Evolutionary conservation across 176 grass and related monocot species (phyloP).

Genomic region (Ensete ventricosum): DNA sequence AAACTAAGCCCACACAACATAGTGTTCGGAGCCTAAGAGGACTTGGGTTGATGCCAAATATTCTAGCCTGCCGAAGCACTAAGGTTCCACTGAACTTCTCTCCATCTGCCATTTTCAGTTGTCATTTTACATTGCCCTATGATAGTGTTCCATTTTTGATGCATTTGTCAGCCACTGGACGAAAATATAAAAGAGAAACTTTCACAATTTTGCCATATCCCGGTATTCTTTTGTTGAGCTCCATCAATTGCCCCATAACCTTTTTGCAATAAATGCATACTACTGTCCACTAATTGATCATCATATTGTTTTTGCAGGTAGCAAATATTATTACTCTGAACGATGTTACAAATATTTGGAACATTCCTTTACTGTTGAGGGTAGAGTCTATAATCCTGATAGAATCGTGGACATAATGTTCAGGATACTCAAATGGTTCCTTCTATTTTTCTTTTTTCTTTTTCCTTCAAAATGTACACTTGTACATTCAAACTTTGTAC

Average conservation of each 20-base stretch:
- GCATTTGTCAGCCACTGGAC: conserved; percentile 50
- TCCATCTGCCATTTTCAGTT: background rate
- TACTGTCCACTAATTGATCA: too few relatives aligned
- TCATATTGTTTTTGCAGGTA: conserved; percentile 33
- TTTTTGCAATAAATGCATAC: background rate
- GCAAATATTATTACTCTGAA: conserved; percentile 67
- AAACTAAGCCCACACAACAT: conserved; percentile 97
- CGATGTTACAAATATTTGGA: conserved; percentile 97
- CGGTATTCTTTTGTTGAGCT: conserved; percentile 35
- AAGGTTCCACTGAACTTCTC: conserved; percentile 31
- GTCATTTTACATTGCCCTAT: conserved; percentile 1
- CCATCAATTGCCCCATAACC: conserved; percentile 2
- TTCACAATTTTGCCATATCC: conserved; percentile 89
- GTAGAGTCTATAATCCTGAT: conserved; percentile 25
- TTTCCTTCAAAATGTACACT: too few relatives aligned
- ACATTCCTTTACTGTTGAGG: conserved; percentile 86
- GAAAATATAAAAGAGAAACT: conserved; percentile 78
- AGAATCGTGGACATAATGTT: too few relatives aligned
- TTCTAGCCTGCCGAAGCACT: conserved; percentile 74
- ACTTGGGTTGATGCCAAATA: conserved; percentile 75
- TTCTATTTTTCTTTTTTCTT: background rate
- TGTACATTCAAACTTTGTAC: background rate
- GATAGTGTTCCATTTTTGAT: conserved; percentile 19
- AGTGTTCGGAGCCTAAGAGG: conserved; percentile 80
- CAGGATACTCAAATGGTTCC: too few relatives aligned